Conservation (phyloP, 163 green algal genomes). For the Coccomyxa subellipsoidea region DNA sequence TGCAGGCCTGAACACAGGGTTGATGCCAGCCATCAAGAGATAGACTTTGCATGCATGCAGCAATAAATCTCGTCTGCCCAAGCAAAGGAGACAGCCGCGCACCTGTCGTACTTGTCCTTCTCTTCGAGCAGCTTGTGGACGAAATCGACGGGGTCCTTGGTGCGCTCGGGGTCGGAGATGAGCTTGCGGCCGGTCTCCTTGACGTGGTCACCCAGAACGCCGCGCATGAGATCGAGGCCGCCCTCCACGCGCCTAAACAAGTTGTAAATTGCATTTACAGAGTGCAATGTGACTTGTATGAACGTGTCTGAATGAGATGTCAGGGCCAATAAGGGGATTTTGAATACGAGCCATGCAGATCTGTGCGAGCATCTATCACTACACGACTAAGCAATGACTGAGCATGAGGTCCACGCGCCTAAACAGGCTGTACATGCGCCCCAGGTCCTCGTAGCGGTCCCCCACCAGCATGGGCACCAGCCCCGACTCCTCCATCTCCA, state of each 20-base stretch:
- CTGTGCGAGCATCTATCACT: too few species aligned
- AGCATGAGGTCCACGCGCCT: conserved; percentile 65
- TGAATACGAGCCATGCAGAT: too few species aligned
- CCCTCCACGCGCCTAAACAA: conserved; percentile 76
- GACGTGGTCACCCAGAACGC: conserved; percentile 62
- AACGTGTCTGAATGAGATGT: too few species aligned
- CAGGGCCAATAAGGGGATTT: too few species aligned
- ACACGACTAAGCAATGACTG: too few species aligned
- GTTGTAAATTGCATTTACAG: too few species aligned
- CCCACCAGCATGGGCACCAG: conserved; percentile 78
- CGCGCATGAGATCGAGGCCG: conserved; percentile 63
- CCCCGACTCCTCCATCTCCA: conserved; percentile 90
- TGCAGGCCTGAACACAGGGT: too few species aligned
- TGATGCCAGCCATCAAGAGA: too few species aligned
- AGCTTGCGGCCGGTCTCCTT: conserved; percentile 72
- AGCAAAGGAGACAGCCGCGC: too few species aligned
- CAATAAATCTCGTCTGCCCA: too few species aligned
- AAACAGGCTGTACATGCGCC: conserved; percentile 88
- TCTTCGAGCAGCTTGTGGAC: conserved; percentile 82
- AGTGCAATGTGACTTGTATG: too few species aligned
- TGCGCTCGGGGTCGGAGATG: conserved; percentile 67
- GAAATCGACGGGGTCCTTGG: conserved; percentile 83
- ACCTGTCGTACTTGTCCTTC: conserved; percentile 91
- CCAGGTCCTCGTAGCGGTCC: conserved; percentile 82
- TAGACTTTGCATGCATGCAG: too few species aligned